Evolutionary conservation across 2,329 filamentous ascomycete genomes (phyloP), one percentile per base, ranked within the genome.

Genomic region (Paraphaeosphaeria sporulosa): DNA sequence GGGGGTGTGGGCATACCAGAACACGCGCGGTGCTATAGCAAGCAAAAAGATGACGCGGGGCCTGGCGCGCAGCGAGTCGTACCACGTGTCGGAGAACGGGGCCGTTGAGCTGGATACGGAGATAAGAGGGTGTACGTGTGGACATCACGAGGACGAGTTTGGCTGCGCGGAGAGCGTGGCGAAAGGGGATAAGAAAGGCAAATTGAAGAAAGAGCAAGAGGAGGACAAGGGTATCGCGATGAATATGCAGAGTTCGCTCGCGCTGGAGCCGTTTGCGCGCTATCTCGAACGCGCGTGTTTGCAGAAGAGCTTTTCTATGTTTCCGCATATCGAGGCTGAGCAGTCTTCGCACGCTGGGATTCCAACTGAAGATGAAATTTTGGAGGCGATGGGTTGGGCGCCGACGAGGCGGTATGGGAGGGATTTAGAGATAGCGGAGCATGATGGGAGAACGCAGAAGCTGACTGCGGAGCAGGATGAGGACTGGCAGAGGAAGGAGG

Each of bases 21-120:
- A 79, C 75, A 83, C 82, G 80, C 75, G 77, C 8, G 80, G 80
- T 17, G 79, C 79, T 10, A 78, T 79, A 59, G 79, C 76, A 1
- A 78, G 76, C 40, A 70, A 76, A 15, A 74, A 66, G 12, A 75
- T 81, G 21, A 78, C 78, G 6, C 79, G 78, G 61, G 73, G 79
- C 5, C 64, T 82, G 1, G 65, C 42, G 4, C 47, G 53, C 7
- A 44, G 42, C 12, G 42, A 44, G 19, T 44, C 42, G 42, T 21
- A 44, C 19, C 57, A 38, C 34, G 59, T 15, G 63, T 6, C 21
- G 43, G 27, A 46, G 21, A 42, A 17, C 27, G 23, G 8, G 43
- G 30, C 21, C 21, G 54, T 44, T n/a, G 44, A 65, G 25, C n/a
- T n/a, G n/a, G n/a, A n/a, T n/a, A 15, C 23, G 17, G 55, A 65